Evolutionary conservation across 1,284 basidiomycete species (phyloP).

Genomic region (Malassezia caprae): DNA sequence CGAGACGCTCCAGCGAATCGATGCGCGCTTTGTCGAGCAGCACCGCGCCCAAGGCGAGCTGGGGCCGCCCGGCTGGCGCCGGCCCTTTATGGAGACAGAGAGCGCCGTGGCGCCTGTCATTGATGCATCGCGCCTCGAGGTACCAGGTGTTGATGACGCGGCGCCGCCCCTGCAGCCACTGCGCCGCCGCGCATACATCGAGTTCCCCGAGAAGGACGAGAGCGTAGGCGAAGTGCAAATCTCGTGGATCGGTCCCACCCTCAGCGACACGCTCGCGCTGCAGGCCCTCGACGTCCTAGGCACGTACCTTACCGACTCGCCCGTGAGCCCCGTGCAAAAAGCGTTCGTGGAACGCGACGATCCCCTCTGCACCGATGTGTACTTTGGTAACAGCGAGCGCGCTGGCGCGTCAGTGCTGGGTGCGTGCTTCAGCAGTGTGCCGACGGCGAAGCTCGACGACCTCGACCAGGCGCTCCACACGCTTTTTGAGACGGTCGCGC

Average conservation of each 20-base stretch:
- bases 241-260: constrained; percentile 67
- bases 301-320: constrained; percentile 70
- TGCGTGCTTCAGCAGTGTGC: constrained; percentile 73
- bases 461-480: constrained; percentile 64
- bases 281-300: constrained; percentile 72
- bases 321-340: constrained; percentile 81
- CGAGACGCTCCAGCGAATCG: constrained; percentile 56
- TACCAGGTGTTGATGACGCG: constrained; percentile 31
- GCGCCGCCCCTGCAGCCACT: constrained; percentile 28
- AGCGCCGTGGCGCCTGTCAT: constrained; percentile 58
- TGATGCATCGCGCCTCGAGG: constrained; percentile 25
- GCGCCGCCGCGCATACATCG: constrained; percentile 57
- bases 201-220: constrained; percentile 98
- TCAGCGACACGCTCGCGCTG: constrained; percentile 64
- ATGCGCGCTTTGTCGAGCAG: constrained; percentile 32
- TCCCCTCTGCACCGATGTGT: constrained; percentile 73
- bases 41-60: constrained; percentile 56
- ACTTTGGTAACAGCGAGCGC: constrained; percentile 66
- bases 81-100: constrained; percentile 83
- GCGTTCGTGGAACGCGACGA: constrained; percentile 85
- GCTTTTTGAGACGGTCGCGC: constrained; percentile 63
- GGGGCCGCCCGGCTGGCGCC: constrained; percentile 72
- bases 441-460: constrained; percentile 63
- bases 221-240: constrained; percentile 77
- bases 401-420: constrained; percentile 61